Base-by-base conservation (phyloP, 2,329 filamentous ascomycete genomes). In the Penicillium palitans region DNA sequence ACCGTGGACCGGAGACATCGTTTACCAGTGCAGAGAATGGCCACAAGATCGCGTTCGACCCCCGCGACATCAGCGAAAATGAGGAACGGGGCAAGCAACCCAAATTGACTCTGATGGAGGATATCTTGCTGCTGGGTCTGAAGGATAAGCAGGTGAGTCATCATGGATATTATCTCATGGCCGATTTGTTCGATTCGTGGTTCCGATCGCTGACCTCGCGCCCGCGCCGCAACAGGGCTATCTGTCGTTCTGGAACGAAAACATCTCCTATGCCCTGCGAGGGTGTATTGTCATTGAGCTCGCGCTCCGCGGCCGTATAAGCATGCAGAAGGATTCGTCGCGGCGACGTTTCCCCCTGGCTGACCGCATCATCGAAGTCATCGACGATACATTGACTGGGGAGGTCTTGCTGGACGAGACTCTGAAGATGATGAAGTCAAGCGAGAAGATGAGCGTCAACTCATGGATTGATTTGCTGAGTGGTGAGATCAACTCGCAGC, bases 401-500 rank as follows among this genome's bases (percentile, higher is more conserved):
- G 95, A 99, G 80, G 95, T 98, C 64, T 84, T 99, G 70, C 85
- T 99, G 72, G 95, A 99, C 78, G 95, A 99, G 81, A 91, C 95
- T 59, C 82, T 99, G 72, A 99, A 99, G 83, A 96, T 99, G 93
- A 99, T 99, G 93, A 99, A 99, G 84, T 88, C 90, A 68, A 97
- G 92, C 78, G 95, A 99, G 82, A 97, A 96, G 84, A 98, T 99
- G 95, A 98, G 95, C 78, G 95, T 99, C 67, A 95, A 91, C 81
- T 91, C 91, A 46, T 99, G 95, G 95, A 98, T 99, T 76, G 95
- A 99, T 77, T 82, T 99, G 67, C 93, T 99, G 92, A 97, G 93
- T 77, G 95, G 93, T 97, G 86, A 69, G 83, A 57, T 41, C 4
- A 35, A 6, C 19, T 8, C 4, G 2, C 10, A 27, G n/a, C 13